Evolutionary conservation across 2,329 filamentous ascomycete genomes (phyloP), one percentile per base, ranked within the genome.

Genomic region (Cladobotryum protrusum): DNA sequence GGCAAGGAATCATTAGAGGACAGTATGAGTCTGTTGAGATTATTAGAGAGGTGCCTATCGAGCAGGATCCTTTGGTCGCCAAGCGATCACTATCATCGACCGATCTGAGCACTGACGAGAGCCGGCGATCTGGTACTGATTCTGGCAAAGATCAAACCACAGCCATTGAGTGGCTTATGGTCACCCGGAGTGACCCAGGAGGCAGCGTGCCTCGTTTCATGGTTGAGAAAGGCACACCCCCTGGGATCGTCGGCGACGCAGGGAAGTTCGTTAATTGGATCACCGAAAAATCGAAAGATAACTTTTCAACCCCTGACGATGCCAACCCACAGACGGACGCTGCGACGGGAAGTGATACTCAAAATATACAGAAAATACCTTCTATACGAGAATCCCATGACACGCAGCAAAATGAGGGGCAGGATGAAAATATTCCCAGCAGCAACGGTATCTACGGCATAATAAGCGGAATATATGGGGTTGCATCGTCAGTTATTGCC

Each of bases 11-110:
- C 63, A 87, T 96, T 44, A 79, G 89, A 37, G 92, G 91, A 3
- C 77, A 84, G 55, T 97, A 96, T 59, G 91, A 96, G 71, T 95
- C 88, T 1, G 86, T 96, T 14, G 92, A 97, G 67, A 77, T 96
- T 57, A 91, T 96, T 50, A 78, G 91, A 45, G 91, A 97, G 67
- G 78, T 96, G 13, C 85, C 84, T 1, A 63, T 83, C 9, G 71
- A 74, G 41, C 64, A 72, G 56, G 71, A 74, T 40, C 64, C 72
- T 55, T 64, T 70, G 3, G 54, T 54, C 6, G 54, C 56, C 20
- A 68, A 61, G 54, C 57, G 63, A 46, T 69, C 67, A 1, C 45
- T 63, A 5, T 68, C 67, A 2, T 64, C 65, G 1, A 54, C 59
- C 2, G 63, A 70, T 43, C 47, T 68, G n/a, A 44, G 46, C 4